Conservation (phyloP, 2,329 filamentous ascomycete genomes). For the Trichophyton simii region DNA sequence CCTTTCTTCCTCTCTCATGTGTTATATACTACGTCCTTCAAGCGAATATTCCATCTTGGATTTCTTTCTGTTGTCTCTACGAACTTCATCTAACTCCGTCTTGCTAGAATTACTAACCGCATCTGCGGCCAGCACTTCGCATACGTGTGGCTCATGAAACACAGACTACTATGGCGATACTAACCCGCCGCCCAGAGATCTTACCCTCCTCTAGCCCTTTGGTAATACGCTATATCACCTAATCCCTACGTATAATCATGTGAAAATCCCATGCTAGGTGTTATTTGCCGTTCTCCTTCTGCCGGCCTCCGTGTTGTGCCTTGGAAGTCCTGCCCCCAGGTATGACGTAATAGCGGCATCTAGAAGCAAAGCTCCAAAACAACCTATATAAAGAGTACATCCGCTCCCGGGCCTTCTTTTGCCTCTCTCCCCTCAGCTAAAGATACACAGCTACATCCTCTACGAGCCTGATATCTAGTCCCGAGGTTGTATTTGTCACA, state of each 20-base stretch:
- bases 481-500: neutral
- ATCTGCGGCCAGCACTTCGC: neutral
- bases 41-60: slow-evolving; percentile 2
- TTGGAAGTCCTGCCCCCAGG: neutral
- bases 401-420: neutral
- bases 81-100: neutral
- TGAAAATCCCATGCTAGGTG: neutral
- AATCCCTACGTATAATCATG: neutral
- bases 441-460: neutral
- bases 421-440: neutral
- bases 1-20: slow-evolving; percentile 2
- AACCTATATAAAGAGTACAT: neutral
- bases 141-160: too few species aligned
- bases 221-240: neutral
- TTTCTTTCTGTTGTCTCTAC: neutral
- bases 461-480: neutral
- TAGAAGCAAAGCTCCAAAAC: neutral
- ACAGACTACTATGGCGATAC: neutral
- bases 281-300: neutral
- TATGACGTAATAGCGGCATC: neutral
- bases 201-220: neutral
- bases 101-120: neutral
- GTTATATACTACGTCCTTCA: slow-evolving; percentile 2
- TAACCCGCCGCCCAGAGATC: neutral
- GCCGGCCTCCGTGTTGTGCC: neutral